Conservation (phyloP, 176 grass and related monocot species). For the Oryza meyeriana region DNA sequence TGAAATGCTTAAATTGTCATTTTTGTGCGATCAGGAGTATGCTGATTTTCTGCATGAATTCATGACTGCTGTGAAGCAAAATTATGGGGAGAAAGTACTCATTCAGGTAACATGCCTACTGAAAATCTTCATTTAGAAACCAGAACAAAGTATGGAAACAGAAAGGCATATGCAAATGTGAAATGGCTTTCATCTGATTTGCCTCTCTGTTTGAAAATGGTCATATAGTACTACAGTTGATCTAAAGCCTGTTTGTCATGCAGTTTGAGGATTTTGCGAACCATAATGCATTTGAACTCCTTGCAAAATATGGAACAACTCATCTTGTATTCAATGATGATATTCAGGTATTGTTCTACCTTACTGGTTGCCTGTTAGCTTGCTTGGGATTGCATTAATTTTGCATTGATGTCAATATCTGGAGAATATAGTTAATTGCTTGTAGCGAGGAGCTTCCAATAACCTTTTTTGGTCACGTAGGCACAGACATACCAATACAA, state of each 20-base stretch:
- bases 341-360: constrained; percentile 60
- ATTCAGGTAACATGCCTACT: constrained; percentile 59
- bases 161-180: constrained; percentile 14
- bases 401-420: not conserved
- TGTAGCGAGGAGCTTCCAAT: not conserved
- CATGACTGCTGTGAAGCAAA: constrained; percentile 89
- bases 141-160: constrained; percentile 3
- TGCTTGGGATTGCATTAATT: constrained; percentile 19
- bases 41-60: constrained; percentile 83
- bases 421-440: constrained; percentile 13
- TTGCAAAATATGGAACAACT: constrained; percentile 78
- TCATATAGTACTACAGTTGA: not conserved
- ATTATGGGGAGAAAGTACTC: constrained; percentile 89
- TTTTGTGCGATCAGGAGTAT: constrained; percentile 62
- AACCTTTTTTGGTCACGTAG: not conserved
- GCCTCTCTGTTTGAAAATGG: not conserved
- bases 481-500: not conserved
- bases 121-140: not conserved
- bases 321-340: constrained; percentile 99
- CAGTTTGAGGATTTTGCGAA: constrained; percentile 98
- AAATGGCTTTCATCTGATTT: not conserved
- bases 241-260: constrained; percentile 16
- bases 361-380: constrained; percentile 10
- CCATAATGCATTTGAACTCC: constrained; percentile 93
- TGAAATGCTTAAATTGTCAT: constrained; percentile 12